These are phyloP conservation scores for Aphanocladium album DNA, from an alignment of 2,329 filamentous ascomycete genomes.

Conservation along the genomic window DNA sequence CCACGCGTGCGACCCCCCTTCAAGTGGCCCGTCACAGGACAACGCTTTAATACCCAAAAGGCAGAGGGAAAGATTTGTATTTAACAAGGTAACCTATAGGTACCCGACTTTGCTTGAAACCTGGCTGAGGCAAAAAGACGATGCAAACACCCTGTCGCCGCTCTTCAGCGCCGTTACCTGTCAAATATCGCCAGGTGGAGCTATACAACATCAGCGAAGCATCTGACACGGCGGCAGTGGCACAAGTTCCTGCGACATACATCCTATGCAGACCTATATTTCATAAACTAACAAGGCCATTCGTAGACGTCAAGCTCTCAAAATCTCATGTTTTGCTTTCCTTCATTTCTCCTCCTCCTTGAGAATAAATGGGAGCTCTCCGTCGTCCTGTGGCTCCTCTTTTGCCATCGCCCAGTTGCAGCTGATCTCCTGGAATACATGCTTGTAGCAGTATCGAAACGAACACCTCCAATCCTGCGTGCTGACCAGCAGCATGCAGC, in stretches of 20 bases:
- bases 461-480: neutral
- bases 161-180: neutral
- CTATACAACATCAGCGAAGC: no score
- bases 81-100: no score
- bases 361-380: neutral
- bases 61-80: no score
- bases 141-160: neutral
- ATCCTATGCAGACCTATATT: no score
- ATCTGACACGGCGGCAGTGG: no score
- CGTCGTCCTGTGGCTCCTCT: slow-evolving; percentile 8
- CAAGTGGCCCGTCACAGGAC: slow-evolving; percentile 1
- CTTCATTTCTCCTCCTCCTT: neutral
- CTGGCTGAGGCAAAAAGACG: no score
- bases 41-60: no score
- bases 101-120: no score
- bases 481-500: slow-evolving; percentile 3
- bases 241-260: no score
- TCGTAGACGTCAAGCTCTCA: no score
- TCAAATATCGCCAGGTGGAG: neutral
- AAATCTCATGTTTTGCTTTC: neutral
- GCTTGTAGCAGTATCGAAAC: neutral
- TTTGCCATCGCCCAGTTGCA: slow-evolving; percentile 1
- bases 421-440: neutral
- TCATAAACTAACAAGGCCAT: no score
- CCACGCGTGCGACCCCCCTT: slow-evolving; percentile 7